Conservation (phyloP, 768 basidiomycete species). For the Macrolepiota fuliginosa region DNA sequence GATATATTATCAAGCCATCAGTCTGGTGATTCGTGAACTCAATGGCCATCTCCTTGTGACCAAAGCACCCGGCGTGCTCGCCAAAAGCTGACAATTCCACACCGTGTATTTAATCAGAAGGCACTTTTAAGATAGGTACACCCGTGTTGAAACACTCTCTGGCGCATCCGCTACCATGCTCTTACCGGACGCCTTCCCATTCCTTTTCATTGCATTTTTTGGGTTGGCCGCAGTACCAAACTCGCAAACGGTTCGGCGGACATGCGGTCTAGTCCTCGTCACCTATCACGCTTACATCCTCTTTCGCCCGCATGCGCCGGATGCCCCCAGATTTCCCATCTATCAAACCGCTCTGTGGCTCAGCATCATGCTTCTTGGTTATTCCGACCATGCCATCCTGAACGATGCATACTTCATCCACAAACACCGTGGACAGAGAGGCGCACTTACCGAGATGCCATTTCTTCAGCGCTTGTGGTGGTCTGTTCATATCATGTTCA, state of each 20-base stretch:
- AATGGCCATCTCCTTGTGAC: no score
- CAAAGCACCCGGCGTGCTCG: no score
- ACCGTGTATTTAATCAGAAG: no score
- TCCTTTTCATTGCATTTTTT: neutral
- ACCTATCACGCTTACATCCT: neutral
- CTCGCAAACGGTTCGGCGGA: neutral
- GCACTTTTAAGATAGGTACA: no score
- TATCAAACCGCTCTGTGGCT: neutral
- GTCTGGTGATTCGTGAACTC: no score
- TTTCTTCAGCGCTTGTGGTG: neutral
- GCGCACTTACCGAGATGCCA: neutral
- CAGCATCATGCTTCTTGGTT: conserved; percentile 1
- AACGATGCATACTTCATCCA: conserved; percentile 4
- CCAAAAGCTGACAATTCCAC: no score
- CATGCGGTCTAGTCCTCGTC: neutral
- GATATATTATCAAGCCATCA: no score
- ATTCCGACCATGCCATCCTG: conserved; percentile 10
- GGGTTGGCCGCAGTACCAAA: neutral
- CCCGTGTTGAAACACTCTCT: no score
- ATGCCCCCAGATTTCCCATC: neutral
- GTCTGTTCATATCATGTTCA: neutral
- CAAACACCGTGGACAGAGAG: conserved; percentile 1
- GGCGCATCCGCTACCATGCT: no score
- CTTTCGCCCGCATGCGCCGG: neutral
- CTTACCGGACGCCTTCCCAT: neutral